A percentile compares a stretch with the other conserved stretches of the same genome.
Conservation (phyloP, 106 monocot species). For the Cymbidium sinense region DNA sequence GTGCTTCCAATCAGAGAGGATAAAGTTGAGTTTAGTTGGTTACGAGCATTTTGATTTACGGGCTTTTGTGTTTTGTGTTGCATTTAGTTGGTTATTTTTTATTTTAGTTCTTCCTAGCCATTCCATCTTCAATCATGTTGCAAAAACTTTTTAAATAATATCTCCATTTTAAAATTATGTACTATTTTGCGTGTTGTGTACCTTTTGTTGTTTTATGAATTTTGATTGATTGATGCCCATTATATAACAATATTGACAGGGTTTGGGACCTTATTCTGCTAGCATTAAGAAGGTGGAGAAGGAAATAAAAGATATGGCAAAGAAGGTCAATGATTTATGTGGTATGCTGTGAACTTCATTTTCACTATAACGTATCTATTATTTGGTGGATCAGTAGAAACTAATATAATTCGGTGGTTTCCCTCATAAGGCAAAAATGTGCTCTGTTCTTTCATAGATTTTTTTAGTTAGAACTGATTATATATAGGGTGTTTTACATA, state of each 20-base stretch:
- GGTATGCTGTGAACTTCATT: slow-evolving; percentile 25
- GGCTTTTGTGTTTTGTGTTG: not conserved
- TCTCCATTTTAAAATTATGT: not conserved
- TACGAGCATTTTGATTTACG: not conserved
- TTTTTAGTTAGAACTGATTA: not conserved
- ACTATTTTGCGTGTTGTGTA: not conserved
- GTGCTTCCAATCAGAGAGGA: too few species aligned
- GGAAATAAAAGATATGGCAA: slow-evolving; percentile 90
- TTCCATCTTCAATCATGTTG: not conserved
- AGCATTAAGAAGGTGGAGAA: slow-evolving; percentile 87
- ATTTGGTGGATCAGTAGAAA: not conserved
- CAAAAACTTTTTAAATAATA: not conserved
- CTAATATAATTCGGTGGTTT: not conserved
- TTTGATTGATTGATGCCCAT: not conserved
- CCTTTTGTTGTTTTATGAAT: not conserved
- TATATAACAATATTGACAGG: slow-evolving; percentile 36
- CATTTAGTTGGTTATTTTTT: not conserved
- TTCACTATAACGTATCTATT: not conserved
- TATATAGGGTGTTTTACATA: too few species aligned
- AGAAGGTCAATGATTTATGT: slow-evolving; percentile 93
- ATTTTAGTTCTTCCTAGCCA: not conserved
- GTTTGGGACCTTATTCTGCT: slow-evolving; percentile 81
- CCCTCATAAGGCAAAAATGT: not conserved
- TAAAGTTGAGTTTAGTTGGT: too few species aligned
- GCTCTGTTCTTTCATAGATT: not conserved